A percentile compares a stretch with the other conserved stretches of the same genome.
phyloP scores from a whole-genome alignment of 768 basidiomycete genomes.

The Cystobasidium ongulense region DNA sequence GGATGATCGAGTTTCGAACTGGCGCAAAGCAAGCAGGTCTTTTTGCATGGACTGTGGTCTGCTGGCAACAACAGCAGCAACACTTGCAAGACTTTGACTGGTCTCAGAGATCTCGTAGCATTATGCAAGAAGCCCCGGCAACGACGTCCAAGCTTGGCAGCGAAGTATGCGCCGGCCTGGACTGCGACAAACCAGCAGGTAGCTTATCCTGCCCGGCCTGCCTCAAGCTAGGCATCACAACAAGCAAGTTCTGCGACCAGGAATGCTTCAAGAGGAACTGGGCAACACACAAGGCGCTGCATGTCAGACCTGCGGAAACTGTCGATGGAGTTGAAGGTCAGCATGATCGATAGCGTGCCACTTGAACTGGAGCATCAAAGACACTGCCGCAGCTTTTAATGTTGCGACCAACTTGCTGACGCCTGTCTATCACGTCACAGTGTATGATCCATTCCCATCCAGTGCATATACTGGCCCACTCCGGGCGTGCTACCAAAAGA shows the following conservation, averaged over 20 bases:
- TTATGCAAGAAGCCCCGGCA: conserved; percentile 26
- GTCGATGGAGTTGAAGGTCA: conserved; percentile 32
- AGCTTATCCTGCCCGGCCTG: conserved; percentile 28
- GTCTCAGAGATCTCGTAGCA: background rate
- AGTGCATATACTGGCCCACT: conserved; percentile 44
- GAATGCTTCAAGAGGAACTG: conserved; percentile 93
- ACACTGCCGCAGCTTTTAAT: too few relatives aligned
- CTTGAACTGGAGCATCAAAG: too few relatives aligned
- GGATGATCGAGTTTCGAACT: background rate
- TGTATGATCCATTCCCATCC: conserved; percentile 30
- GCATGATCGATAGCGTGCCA: background rate
- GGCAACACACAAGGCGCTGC: conserved; percentile 41
- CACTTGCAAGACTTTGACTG: background rate
- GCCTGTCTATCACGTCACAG: conserved; percentile 5
- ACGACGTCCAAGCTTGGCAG: conserved; percentile 1
- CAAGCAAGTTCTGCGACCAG: conserved; percentile 72
- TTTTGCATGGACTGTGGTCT: background rate
- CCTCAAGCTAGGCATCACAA: conserved; percentile 46
- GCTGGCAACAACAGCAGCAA: background rate
- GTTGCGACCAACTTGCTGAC: background rate
- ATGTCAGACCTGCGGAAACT: background rate
- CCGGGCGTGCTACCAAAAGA: conserved; percentile 43
- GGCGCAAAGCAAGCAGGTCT: background rate
- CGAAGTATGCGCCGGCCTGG: conserved; percentile 16
- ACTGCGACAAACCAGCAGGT: conserved; percentile 20